Evolutionary conservation across 139 green algal species (phyloP), one percentile per base, ranked within the genome.

Genomic region (Closterium sp.): DNA sequence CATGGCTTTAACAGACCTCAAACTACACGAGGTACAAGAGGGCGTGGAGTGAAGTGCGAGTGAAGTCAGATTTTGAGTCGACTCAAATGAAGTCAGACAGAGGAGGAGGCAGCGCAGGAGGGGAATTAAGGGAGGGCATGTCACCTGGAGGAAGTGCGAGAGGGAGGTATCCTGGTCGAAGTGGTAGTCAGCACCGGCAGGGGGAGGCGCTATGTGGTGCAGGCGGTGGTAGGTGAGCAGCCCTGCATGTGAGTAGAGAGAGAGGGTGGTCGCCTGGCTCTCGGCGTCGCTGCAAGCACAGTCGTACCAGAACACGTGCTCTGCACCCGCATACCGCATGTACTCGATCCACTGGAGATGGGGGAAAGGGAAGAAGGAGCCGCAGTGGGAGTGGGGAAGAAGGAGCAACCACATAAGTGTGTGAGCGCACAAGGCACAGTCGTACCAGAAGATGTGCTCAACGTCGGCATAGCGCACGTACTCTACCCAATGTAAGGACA

Each of bases 381-480:
- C 1, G 30, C 1, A 33, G 86, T 12, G 21, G 86, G 19, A 6
- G 7, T 1, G 3, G 19, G 35, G 32, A 12, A 85, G 19, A 19
- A n/a, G 35, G 34, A 90, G 38, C 38, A 66, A 19, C 1, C 38
- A 66, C 21, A 66, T 66, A 2, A 12, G 38, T 1, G 10, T 12
- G 21, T 12, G 21, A 12, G 38, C 16, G 38, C 38, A 66, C 2
- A 66, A 66, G 38, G 38, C 89, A 28, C 38, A 55, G 84, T 91
- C 89, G 35, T 91, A 91, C 89, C 89, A 91, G 35, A 91, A 89
- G 33, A 91, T 43, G 84, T 91, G 89, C 89, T 86, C 34, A 66
- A 89, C 76, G 35, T 64, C 89, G 8, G 89, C 89, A 30, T 91
- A 91, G 6, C 38, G 84, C 89, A 91, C 90, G 35, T 91, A 88